Base-by-base conservation (phyloP, 2,329 filamentous ascomycete genomes). In the Pyrenophora tritici-repentis region DNA sequence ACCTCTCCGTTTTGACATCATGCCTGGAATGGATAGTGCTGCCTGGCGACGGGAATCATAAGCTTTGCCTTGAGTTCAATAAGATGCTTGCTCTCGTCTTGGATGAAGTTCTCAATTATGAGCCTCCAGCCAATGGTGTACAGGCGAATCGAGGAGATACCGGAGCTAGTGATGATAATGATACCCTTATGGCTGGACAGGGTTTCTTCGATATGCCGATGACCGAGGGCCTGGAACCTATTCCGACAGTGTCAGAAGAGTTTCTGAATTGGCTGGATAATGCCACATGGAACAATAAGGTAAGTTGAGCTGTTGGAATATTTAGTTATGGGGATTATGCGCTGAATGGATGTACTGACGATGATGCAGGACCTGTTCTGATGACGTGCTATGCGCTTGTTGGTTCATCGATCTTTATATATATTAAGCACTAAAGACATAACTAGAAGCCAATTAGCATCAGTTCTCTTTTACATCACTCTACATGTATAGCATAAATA, bases 221-320 rank as follows among this genome's bases (percentile, higher is more conserved):
- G 56, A 57, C 70, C 20, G 69, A 71, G 31, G 70, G 70, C 1
- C 61, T 73, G 55, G 70, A 72, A 53, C 69, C 70, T 12, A 72
- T 73, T 26, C 70, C 70, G 6, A 72, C 65, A 1, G 66, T 71
- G 50, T 66, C 66, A 0, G 68, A 71, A 42, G 66, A 70, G 26
- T 72, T 73, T 50, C 44, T 73, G 41, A 67, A 65, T 32, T 73
- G 70, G 70, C 33, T 73, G 43, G 69, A 73, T 54, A 67, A 71
- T 41, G 69, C 68, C n/a, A 70, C 70, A 14, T 72, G 67, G 68
- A 70, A 63, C 42, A 72, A 69, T 42, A 63, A 62, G 20, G 63
- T 70, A 17, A 54, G 56, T 50, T 18, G 29, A 39, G 14, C 12
- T 33, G 13, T 40, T 17, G n/a, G 4, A 22, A 13, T 10, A 3